phyloP scores from a whole-genome alignment of 495 filamentous ascomycete species.

The Neurospora sp. region DNA sequence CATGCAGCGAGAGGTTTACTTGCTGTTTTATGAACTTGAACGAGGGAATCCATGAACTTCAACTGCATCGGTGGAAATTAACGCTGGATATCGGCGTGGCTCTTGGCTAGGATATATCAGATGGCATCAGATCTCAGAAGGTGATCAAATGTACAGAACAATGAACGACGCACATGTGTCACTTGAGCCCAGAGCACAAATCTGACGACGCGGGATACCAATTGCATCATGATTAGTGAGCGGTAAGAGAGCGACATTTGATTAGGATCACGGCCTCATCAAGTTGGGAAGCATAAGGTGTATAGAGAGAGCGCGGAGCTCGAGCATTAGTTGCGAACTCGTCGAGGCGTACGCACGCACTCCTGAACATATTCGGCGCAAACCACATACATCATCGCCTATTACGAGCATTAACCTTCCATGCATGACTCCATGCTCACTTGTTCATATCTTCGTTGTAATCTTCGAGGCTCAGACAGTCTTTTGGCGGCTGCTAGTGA shows the following conservation, averaged over 20 bases:
- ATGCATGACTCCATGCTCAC: neutral
- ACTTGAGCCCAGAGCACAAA: neutral
- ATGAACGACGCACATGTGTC: neutral
- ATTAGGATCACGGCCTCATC: neutral
- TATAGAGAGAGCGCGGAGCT: neutral
- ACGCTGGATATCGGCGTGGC: neutral
- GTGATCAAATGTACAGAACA: neutral
- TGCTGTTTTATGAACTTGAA: constrained; percentile 91
- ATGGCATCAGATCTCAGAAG: neutral
- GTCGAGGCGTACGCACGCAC: neutral
- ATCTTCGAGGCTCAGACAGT: neutral
- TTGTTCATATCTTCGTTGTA: neutral
- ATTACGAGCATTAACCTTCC: neutral
- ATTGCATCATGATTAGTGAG: neutral
- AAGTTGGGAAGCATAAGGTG: neutral
- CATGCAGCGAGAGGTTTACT: constrained; percentile 93
- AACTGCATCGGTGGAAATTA: neutral
- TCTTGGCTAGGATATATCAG: neutral
- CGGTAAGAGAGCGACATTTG: neutral
- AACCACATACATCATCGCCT: neutral
- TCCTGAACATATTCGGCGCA: neutral
- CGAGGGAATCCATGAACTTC: neutral
- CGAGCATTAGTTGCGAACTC: neutral
- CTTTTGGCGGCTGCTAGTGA: neutral
- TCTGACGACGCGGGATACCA: neutral